These are phyloP conservation scores for Firmiana major DNA, from an alignment of 345 rosid species.

Conservation along the genomic window DNA sequence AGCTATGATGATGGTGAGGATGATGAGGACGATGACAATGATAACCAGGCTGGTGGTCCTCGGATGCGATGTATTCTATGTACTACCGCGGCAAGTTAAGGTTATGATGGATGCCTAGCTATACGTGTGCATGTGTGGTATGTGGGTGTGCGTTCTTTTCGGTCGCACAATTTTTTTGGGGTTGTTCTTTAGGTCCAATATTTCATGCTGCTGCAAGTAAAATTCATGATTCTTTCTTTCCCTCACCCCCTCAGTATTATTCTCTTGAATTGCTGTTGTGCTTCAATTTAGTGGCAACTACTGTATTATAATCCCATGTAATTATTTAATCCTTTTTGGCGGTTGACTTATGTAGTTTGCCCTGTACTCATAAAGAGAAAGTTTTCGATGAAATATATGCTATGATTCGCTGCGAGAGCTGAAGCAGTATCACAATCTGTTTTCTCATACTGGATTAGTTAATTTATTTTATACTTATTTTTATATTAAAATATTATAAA, in stretches of 20 bases:
- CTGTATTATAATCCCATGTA: conserved; percentile 3
- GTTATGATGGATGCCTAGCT: conserved; percentile 1
- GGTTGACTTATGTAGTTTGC: neutral
- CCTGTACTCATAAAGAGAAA: neutral
- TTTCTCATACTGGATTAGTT: too few species aligned
- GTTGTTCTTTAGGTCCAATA: neutral
- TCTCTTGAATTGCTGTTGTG: neutral
- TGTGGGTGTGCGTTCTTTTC: neutral
- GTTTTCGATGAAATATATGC: neutral
- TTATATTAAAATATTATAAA: too few species aligned
- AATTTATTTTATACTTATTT: too few species aligned
- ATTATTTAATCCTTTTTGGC: conserved; percentile 17
- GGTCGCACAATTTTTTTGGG: neutral
- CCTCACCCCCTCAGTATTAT: neutral
- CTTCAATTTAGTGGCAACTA: neutral
- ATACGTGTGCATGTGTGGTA: neutral
- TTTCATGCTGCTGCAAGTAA: neutral
- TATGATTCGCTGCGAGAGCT: neutral
- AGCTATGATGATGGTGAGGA: conserved; percentile 33
- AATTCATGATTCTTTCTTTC: neutral
- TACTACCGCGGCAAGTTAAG: conserved; percentile 87
- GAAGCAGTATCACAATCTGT: neutral
- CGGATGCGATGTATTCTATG: conserved; percentile 87
- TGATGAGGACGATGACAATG: conserved; percentile 44
- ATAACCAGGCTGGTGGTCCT: conserved; percentile 36